Evolutionary conservation across 1,139 yeast species (phyloP), one percentile per base, ranked within the genome.

Genomic region (Diutina catenulata): DNA sequence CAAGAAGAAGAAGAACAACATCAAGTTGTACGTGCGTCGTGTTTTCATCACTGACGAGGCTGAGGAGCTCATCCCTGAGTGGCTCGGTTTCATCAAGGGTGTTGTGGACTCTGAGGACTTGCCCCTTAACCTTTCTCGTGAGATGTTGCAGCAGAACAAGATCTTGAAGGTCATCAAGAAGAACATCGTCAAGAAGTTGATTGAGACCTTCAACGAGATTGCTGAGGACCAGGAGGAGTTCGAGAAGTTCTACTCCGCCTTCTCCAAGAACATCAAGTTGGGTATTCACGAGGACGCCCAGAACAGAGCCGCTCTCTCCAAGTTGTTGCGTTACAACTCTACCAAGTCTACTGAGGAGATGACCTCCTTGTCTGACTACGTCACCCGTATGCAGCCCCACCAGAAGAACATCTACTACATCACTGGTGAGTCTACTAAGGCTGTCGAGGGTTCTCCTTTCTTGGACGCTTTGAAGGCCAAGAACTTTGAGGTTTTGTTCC

Each of bases 71-170:
- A 87, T 93, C 51, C 99, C 99, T 61, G 98, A 91, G 68, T 93
- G 98, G 98, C 81, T 91, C 62, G 71, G 88, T 45, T 93, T 93
- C 67, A 84, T 93, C 59, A 88, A 75, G 74, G 99, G 99, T 79
- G 98, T 93, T 64, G 99, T 93, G 47, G 99, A 93, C 73, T 87
- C 97, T 54, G 98, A 93, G 74, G 99, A 93, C 70, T 76, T 93
- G 68, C 99, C 99, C 68, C 83, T 93, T 69, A 93, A 93, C 93
- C 78, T 93, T 73, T 93, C 98, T 55, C 91, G 99, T 84, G 99
- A 93, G 74, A 83, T 93, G 86, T 79, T 93, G 63, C 99, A 93
- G 74, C 99, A 93, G 74, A 91, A 93, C 86, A 93, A 91, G 86
- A 93, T 93, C 68, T 79, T 93, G 71, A 93, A 93, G 82, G 98